Percentiles rank a stretch among this genome's conserved stretches.
These are phyloP conservation scores for Graphilbum sp. DNA, from an alignment of 2,329 filamentous ascomycete genomes.

Conservation along the genomic window DNA sequence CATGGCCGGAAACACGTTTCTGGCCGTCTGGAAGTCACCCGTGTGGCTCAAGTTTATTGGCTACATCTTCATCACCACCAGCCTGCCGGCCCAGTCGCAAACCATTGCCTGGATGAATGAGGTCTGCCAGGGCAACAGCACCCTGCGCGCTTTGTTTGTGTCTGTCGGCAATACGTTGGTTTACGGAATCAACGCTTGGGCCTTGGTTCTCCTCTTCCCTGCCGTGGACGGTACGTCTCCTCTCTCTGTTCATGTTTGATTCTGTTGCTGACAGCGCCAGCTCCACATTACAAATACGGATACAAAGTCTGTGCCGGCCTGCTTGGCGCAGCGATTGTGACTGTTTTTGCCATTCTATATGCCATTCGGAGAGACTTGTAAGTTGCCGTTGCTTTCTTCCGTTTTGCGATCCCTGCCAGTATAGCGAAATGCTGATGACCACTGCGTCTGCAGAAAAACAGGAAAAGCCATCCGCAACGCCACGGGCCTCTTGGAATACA, in stretches of 20 bases:
- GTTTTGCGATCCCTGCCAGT: too few species aligned
- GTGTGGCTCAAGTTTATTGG: conserved; percentile 2
- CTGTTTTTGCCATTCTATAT: not conserved
- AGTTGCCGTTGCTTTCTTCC: not conserved
- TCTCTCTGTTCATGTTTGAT: not conserved
- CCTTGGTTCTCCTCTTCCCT: not conserved
- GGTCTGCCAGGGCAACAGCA: conserved; percentile 1
- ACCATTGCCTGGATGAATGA: conserved; percentile 5
- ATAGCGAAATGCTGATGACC: too few species aligned
- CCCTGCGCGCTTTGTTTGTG: not conserved
- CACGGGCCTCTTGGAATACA: not conserved
- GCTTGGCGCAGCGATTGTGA: not conserved
- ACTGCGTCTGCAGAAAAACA: not conserved
- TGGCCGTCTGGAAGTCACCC: conserved; percentile 1
- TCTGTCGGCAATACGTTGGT: not conserved
- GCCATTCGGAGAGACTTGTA: not conserved
- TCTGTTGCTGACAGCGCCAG: too few species aligned
- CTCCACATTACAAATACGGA: not conserved
- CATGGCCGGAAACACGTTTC: not conserved
- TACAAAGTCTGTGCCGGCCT: not conserved
- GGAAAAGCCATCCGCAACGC: not conserved
- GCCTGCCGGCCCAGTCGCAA: not conserved
- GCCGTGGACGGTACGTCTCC: not conserved
- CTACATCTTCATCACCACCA: conserved; percentile 3
- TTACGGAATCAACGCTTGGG: conserved; percentile 1